phyloP scores from a whole-genome alignment of 257 asterid species.

The Nicotiana tomentosiformis region DNA sequence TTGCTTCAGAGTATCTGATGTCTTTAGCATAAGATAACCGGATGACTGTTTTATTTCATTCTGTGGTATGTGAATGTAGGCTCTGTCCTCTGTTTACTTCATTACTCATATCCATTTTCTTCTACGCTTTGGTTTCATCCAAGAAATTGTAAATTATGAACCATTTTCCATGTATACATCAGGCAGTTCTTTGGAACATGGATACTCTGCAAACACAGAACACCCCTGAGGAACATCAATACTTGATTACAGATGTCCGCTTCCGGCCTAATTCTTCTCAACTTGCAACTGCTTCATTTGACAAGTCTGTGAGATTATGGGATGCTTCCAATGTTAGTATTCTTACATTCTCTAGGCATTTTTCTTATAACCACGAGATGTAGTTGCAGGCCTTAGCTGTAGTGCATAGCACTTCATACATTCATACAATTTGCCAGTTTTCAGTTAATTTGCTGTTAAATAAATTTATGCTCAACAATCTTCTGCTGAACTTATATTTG shows the following conservation, averaged over 20 bases:
- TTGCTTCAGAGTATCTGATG: neutral
- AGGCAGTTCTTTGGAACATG: slow-evolving; percentile 24
- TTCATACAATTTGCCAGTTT: neutral
- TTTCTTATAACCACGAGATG: neutral
- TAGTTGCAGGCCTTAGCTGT: neutral
- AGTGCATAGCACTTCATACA: no score
- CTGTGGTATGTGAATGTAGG: neutral
- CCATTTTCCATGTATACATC: neutral
- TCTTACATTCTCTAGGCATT: neutral
- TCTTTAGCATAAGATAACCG: neutral
- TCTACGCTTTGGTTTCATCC: neutral
- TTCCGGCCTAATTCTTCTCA: slow-evolving; percentile 22
- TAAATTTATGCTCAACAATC: neutral
- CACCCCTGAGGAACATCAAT: slow-evolving; percentile 22
- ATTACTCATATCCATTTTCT: neutral
- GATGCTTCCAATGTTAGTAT: slow-evolving; percentile 15
- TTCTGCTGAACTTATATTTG: neutral
- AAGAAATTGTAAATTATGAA: neutral
- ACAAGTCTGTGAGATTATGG: slow-evolving; percentile 21
- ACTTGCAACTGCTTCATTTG: slow-evolving; percentile 23
- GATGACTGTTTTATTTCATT: neutral
- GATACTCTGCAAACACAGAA: slow-evolving; percentile 18
- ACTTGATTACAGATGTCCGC: slow-evolving; percentile 22
- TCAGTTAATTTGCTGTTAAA: neutral
- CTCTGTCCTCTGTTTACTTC: neutral